Evolutionary conservation across 257 asterid genomes (phyloP).

Genomic region (Plantago ovata): DNA sequence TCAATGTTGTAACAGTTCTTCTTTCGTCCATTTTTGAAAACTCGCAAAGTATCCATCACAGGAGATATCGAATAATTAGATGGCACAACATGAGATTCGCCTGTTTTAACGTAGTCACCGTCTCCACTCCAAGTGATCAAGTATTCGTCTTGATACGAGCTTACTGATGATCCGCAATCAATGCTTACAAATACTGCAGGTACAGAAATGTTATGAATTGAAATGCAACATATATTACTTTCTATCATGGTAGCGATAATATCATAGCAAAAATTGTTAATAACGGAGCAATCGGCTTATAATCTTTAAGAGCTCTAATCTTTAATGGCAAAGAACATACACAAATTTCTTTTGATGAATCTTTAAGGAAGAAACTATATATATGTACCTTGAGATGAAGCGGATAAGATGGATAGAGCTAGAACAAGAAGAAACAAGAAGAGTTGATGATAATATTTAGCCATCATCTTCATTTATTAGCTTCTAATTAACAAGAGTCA

Average conservation of each 20-base stretch:
- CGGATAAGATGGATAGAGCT: constrained; percentile 20
- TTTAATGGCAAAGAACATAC: no score
- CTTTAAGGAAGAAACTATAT: no score
- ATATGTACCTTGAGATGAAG: constrained; percentile 25
- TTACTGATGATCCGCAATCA: constrained; percentile 32
- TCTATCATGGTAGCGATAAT: no score
- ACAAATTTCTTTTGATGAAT: no score
- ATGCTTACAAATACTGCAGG: constrained; percentile 33
- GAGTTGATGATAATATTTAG: neutral
- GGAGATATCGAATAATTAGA: constrained; percentile 10
- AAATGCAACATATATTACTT: no score
- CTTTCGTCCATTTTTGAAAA: constrained; percentile 35
- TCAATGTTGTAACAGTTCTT: constrained; percentile 48
- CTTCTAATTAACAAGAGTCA: neutral
- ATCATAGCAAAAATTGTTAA: no score
- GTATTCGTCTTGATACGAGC: constrained; percentile 12
- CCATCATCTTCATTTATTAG: neutral
- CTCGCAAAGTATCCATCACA: constrained; percentile 46
- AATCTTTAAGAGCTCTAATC: no score
- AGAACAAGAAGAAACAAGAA: constrained; percentile 10
- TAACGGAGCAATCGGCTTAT: no score
- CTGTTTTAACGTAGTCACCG: constrained; percentile 19
- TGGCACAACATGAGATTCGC: constrained; percentile 24
- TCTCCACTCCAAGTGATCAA: constrained; percentile 28
- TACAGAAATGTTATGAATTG: neutral